Conservation (phyloP, 768 basidiomycete species). For the Amanita rimosa region DNA sequence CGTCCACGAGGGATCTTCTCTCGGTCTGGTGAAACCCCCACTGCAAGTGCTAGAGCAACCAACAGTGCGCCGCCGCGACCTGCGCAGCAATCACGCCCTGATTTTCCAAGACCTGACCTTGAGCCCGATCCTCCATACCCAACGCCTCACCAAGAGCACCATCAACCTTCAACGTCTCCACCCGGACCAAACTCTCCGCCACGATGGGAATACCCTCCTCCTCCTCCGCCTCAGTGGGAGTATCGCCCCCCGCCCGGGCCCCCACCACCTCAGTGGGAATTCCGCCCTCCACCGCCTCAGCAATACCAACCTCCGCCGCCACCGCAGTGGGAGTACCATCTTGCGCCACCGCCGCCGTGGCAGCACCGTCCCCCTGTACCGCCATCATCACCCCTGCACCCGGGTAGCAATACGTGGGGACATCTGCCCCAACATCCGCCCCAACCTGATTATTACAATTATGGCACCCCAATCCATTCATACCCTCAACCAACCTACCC, state of each 20-base stretch:
- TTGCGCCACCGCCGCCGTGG: constrained; percentile 7
- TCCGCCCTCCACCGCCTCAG: constrained; percentile 6
- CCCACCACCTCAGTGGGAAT: constrained; percentile 10
- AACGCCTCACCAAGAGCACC: constrained; percentile 14
- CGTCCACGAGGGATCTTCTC: constrained; percentile 39
- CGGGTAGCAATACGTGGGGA: background rate
- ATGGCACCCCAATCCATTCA: background rate
- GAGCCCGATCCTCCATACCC: constrained; percentile 30
- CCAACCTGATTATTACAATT: background rate
- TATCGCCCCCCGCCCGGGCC: background rate
- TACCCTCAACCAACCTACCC: constrained; percentile 8
- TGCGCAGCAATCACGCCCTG: constrained; percentile 16
- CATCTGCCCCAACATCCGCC: background rate
- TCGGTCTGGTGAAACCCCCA: constrained; percentile 21
- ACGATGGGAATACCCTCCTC: background rate
- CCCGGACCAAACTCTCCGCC: constrained; percentile 11
- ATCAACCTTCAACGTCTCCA: constrained; percentile 9
- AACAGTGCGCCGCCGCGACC: constrained; percentile 24
- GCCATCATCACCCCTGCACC: constrained; percentile 10
- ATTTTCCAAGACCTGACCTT: constrained; percentile 56
- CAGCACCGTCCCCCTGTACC: constrained; percentile 9
- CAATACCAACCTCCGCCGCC: constrained; percentile 4
- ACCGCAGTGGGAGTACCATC: constrained; percentile 8
- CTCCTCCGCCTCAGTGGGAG: constrained; percentile 2
- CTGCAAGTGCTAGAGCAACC: constrained; percentile 4